Conservation (phyloP, 208 protist species). For the Trypanosoma brucei region DNA sequence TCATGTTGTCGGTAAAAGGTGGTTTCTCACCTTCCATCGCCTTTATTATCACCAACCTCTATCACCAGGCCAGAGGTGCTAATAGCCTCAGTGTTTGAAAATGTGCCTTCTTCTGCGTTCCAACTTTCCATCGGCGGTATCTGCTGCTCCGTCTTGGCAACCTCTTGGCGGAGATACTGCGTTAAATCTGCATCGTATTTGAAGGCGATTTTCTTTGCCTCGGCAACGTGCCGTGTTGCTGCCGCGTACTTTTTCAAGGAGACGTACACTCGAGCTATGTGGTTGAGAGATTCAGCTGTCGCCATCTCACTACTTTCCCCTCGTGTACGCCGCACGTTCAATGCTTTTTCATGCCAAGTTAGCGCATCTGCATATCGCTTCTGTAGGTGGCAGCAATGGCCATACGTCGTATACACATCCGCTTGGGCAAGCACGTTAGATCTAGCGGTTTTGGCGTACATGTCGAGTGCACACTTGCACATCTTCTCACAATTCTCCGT, state of each 20-base stretch:
- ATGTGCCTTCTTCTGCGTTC: conserved; percentile 48
- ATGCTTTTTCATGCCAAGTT: conserved; percentile 75
- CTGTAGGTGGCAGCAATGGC: conserved; percentile 66
- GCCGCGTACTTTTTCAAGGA: conserved; percentile 63
- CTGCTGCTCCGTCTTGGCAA: conserved; percentile 73
- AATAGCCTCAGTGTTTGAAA: conserved; percentile 9
- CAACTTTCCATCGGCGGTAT: conserved; percentile 77
- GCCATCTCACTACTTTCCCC: conserved; percentile 74
- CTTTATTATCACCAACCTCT: neutral
- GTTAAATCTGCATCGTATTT: conserved; percentile 67
- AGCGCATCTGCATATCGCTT: conserved; percentile 54
- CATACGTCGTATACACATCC: conserved; percentile 79
- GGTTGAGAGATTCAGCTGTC: conserved; percentile 82
- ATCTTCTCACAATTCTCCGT: conserved; percentile 74
- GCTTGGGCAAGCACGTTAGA: conserved; percentile 83
- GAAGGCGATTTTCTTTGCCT: conserved; percentile 73
- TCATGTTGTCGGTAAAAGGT: too few relatives aligned
- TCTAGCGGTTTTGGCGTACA: conserved; percentile 83
- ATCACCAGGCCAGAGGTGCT: neutral
- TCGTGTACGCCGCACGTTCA: conserved; percentile 81
- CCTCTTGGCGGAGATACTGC: conserved; percentile 63
- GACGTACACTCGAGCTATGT: conserved; percentile 74
- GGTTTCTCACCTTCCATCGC: too few relatives aligned
- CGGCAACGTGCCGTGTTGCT: conserved; percentile 51
- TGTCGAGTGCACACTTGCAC: conserved; percentile 63